Conservation (phyloP, 1,284 basidiomycete species). For the Irpex sp. region DNA sequence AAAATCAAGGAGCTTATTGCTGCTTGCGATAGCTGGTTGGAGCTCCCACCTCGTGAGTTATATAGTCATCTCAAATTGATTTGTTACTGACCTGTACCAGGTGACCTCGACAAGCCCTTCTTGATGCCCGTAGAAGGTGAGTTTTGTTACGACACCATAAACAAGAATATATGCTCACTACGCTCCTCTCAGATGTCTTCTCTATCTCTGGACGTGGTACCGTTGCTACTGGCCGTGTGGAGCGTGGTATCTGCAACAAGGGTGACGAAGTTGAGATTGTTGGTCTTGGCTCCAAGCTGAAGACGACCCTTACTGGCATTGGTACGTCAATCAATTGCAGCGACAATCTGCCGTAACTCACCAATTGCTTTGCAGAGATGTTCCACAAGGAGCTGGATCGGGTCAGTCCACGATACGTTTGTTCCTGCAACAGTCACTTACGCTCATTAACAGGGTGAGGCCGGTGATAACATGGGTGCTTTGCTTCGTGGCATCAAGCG, state of each 20-base stretch:
- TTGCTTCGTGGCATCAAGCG: constrained; percentile 96
- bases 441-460: constrained; percentile 64
- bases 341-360: neutral
- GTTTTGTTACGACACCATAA: neutral
- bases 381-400: constrained; percentile 99
- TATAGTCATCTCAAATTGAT: neutral
- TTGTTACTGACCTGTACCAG: constrained; percentile 30
- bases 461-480: constrained; percentile 99
- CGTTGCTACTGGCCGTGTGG: constrained; percentile 91
- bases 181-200: constrained; percentile 76
- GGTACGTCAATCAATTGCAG: constrained; percentile 43
- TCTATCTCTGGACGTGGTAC: constrained; percentile 99
- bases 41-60: constrained; percentile 81
- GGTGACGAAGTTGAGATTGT: constrained; percentile 94
- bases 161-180: neutral
- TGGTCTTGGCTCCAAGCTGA: constrained; percentile 79
- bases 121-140: constrained; percentile 88
- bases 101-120: constrained; percentile 98
- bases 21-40: constrained; percentile 93
- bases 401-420: constrained; percentile 33
- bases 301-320: constrained; percentile 95
- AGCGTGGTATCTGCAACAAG: constrained; percentile 91
- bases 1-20: constrained; percentile 86
- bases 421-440: constrained; percentile 2
- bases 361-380: constrained; percentile 64